Evolutionary conservation across 2,329 filamentous ascomycete genomes (phyloP).

Genomic region (Ascochyta koolunga): DNA sequence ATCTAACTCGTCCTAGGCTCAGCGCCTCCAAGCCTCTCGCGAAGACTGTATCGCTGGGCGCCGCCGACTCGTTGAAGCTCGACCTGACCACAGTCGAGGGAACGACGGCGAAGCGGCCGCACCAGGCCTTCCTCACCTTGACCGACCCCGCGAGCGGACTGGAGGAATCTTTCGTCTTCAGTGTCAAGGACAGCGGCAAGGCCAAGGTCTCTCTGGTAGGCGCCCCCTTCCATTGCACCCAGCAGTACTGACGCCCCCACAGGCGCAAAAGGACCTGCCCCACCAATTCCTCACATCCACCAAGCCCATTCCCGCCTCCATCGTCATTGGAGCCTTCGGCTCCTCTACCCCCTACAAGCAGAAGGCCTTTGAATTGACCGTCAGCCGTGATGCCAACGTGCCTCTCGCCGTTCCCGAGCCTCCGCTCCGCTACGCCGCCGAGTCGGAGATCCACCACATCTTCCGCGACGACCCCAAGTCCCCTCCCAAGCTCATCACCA

Average conservation of each 20-base stretch:
- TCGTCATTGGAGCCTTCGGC: slow-evolving; percentile 88
- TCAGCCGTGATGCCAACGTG: slow-evolving; percentile 67
- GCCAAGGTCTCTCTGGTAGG: slow-evolving; percentile 82
- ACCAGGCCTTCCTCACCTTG: slow-evolving; percentile 90
- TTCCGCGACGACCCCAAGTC: slow-evolving; percentile 82
- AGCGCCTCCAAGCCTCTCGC: slow-evolving; percentile 63
- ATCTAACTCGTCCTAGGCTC: slow-evolving; percentile 42
- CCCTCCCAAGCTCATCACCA: slow-evolving; percentile 78
- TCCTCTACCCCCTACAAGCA: slow-evolving; percentile 69
- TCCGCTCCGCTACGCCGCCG: slow-evolving; percentile 82
- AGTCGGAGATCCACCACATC: slow-evolving; percentile 85
- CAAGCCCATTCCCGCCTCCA: slow-evolving; percentile 74
- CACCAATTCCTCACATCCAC: slow-evolving; percentile 74
- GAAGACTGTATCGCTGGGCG: slow-evolving; percentile 68
- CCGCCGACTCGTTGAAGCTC: slow-evolving; percentile 78
- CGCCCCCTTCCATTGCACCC: slow-evolving; percentile 7
- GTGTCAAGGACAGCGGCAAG: slow-evolving; percentile 86
- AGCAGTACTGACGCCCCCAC: slow-evolving; percentile 35
- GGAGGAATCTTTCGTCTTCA: slow-evolving; percentile 85
- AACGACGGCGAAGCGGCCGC: slow-evolving; percentile 79
- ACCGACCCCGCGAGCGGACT: slow-evolving; percentile 76
- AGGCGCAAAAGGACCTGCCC: slow-evolving; percentile 91
- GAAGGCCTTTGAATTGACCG: slow-evolving; percentile 73
- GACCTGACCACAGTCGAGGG: slow-evolving; percentile 80
- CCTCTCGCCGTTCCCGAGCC: slow-evolving; percentile 67